These are phyloP conservation scores for Cladophialophora psammophila DNA, from an alignment of 2,329 filamentous ascomycete species.

Conservation along the genomic window DNA sequence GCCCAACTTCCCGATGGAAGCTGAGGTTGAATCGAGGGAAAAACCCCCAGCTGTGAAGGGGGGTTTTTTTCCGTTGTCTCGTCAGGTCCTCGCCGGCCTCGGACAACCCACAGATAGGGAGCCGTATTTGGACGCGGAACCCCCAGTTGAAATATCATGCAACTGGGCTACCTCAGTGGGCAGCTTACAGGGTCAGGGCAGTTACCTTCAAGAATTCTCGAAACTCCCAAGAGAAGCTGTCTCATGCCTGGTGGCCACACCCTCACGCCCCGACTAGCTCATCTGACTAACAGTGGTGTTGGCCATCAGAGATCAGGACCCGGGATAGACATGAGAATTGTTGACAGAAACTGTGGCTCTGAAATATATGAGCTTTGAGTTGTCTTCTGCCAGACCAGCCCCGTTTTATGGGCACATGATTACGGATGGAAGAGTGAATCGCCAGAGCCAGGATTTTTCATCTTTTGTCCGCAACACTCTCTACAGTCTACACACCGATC, in stretches of 20 bases:
- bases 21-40: conserved; percentile 12
- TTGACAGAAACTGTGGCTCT: neutral
- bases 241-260: conserved; percentile 20
- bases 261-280: conserved; percentile 10
- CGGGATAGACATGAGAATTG: conserved; percentile 26
- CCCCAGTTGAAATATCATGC: no score
- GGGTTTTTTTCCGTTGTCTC: conserved; percentile 11
- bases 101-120: neutral
- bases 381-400: neutral
- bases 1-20: conserved; percentile 3
- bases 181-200: no score
- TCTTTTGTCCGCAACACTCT: neutral
- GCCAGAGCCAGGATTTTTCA: neutral
- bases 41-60: neutral
- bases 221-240: conserved; percentile 17
- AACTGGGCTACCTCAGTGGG: no score
- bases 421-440: neutral
- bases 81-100: conserved; percentile 16
- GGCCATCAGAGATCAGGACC: neutral
- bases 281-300: no score
- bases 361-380: neutral
- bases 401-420: neutral
- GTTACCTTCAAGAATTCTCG: neutral
- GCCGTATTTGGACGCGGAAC: no score
- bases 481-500: neutral